Percentiles rank a stretch among this genome's conserved stretches.
Evolutionary conservation across 768 basidiomycete species (phyloP).

Genomic region (Rhodotorula graminis): DNA sequence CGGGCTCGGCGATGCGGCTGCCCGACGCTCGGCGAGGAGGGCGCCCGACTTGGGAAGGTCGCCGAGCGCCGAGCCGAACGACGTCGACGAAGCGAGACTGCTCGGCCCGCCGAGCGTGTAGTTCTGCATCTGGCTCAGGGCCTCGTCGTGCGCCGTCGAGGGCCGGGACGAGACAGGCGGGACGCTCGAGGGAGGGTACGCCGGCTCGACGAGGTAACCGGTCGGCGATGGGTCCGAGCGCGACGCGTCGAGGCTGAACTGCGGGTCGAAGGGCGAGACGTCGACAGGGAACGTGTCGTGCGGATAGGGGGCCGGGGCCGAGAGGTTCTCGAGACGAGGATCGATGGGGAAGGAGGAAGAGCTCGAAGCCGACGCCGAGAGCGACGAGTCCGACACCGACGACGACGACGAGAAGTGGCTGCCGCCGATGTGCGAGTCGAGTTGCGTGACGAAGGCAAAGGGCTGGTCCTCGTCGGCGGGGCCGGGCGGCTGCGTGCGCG

Average conservation of each 20-base stretch:
- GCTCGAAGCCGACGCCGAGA: neutral
- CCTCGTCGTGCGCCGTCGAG: slow-evolving; percentile 1
- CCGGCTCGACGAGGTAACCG: neutral
- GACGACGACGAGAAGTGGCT: neutral
- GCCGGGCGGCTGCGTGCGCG: neutral
- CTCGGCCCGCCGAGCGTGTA: slow-evolving; percentile 20
- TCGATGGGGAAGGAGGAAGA: slow-evolving; percentile 7
- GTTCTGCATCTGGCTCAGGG: slow-evolving; percentile 22
- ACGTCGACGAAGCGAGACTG: neutral
- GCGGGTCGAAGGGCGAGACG: neutral
- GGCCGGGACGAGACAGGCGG: neutral
- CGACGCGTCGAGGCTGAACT: neutral
- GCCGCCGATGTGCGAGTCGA: neutral
- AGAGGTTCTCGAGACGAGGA: neutral
- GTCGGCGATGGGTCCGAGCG: neutral
- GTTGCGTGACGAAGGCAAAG: slow-evolving; percentile 26
- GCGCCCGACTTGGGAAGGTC: neutral
- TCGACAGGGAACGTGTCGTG: neutral
- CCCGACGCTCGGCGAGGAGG: neutral
- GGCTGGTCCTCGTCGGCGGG: neutral
- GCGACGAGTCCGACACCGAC: neutral
- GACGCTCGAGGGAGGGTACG: too few species aligned
- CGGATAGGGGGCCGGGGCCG: neutral
- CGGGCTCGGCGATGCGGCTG: slow-evolving; percentile 3
- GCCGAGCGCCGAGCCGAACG: neutral